Evolutionary conservation across 2,329 filamentous ascomycete genomes (phyloP).

Genomic region (Diaporthe citrichinensis): DNA sequence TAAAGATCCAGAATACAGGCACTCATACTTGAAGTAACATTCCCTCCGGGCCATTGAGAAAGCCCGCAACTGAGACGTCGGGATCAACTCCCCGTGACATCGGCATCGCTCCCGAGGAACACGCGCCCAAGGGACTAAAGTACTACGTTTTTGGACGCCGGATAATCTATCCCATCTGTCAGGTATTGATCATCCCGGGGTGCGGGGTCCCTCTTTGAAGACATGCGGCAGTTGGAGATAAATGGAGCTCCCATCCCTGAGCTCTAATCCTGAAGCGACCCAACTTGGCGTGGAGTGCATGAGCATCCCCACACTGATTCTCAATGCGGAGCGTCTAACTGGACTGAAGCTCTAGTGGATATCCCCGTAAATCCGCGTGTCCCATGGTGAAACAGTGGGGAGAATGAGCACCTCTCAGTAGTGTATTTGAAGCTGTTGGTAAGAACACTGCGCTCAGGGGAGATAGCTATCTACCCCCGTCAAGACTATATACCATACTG

Average conservation of each 20-base stretch:
- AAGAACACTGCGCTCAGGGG: too few species aligned
- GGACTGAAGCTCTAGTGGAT: not conserved
- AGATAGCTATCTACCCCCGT: not conserved
- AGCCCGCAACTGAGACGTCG: constrained; percentile 11
- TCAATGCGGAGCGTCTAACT: not conserved
- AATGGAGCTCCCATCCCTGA: constrained; percentile 7
- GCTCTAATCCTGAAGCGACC: not conserved
- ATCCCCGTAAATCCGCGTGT: not conserved
- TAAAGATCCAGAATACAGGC: not conserved
- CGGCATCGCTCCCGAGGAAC: not conserved
- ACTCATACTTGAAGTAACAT: too few species aligned
- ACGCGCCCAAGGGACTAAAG: not conserved
- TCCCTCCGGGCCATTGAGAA: constrained; percentile 2
- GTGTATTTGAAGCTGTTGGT: not conserved
- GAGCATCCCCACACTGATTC: constrained; percentile 1
- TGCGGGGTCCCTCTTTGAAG: not conserved
- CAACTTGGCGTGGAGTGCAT: not conserved
- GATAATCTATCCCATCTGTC: constrained; percentile 26
- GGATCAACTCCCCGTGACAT: not conserved
- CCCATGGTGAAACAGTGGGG: not conserved
- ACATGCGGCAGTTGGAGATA: not conserved
- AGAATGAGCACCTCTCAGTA: not conserved
- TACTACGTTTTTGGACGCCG: not conserved
- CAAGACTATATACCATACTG: not conserved
- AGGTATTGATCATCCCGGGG: constrained; percentile 22